phyloP scores from a whole-genome alignment of 73 alveolate species.

The Uronychia binucleata region DNA sequence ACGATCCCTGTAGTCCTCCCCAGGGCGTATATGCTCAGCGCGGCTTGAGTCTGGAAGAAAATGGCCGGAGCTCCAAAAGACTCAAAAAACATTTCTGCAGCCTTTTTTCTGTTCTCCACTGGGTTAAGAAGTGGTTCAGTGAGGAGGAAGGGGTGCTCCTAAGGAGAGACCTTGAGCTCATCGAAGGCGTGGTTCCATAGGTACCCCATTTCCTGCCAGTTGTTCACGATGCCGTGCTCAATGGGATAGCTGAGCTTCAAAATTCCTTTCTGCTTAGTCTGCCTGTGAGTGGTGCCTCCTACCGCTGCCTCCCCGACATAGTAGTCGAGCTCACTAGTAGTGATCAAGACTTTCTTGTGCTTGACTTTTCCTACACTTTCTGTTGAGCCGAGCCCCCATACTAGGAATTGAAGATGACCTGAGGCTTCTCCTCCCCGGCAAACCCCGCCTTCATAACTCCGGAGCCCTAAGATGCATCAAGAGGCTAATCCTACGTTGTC shows the following conservation, averaged over 20 bases:
- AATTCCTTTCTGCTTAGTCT: constrained; percentile 64
- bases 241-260: constrained; percentile 74
- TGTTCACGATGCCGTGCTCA: constrained; percentile 71
- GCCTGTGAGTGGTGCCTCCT: not conserved
- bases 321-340: constrained; percentile 63
- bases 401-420: constrained; percentile 58
- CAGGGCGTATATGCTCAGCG: constrained; percentile 77
- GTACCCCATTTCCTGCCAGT: constrained; percentile 81
- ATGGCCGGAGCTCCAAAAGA: constrained; percentile 83
- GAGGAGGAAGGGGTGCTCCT: constrained; percentile 88
- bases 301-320: constrained; percentile 57
- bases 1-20: constrained; percentile 94
- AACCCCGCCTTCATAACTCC: constrained; percentile 86
- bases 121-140: constrained; percentile 92
- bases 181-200: constrained; percentile 75
- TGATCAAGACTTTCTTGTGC: constrained; percentile 80
- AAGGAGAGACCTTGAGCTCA: constrained; percentile 66
- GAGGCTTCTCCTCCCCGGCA: constrained; percentile 76
- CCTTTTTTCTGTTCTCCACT: constrained; percentile 67
- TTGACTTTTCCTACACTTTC: constrained; percentile 72
- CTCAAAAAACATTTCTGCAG: constrained; percentile 85
- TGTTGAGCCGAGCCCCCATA: constrained; percentile 2
- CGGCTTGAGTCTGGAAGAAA: constrained; percentile 80
- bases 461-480: constrained; percentile 58
- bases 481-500: constrained; percentile 32